Evolutionary conservation across 2,329 filamentous ascomycete genomes (phyloP).

Genomic region (Cadophora luteo-olivacea): DNA sequence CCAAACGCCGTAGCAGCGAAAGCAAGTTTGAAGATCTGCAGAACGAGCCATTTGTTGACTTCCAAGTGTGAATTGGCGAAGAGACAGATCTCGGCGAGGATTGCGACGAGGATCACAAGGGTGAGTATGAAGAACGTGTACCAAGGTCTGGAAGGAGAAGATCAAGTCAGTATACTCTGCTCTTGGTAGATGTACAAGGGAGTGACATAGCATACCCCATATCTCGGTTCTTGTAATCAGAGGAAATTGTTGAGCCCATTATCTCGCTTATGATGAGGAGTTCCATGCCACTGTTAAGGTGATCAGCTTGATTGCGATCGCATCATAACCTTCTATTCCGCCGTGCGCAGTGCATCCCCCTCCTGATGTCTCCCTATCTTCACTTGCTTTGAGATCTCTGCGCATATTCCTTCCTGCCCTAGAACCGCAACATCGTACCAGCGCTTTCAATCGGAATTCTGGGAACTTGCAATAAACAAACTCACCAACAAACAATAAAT

Average conservation of each 20-base stretch:
- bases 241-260: background rate
- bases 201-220: background rate
- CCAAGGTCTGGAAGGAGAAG: background rate
- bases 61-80: conserved; percentile 2
- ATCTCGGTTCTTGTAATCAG: background rate
- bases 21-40: conserved; percentile 5
- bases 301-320: background rate
- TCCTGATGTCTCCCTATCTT: no score
- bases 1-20: conserved; percentile 2
- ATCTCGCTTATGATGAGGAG: background rate
- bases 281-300: background rate
- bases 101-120: background rate
- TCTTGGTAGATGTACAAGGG: background rate
- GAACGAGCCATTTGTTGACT: conserved; percentile 7
- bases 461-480: background rate
- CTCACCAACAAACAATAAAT: conserved; percentile 7
- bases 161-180: background rate
- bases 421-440: no score
- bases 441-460: background rate
- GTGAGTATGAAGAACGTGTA: background rate
- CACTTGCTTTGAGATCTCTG: no score
- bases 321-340: no score
- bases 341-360: background rate
- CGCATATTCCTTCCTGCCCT: no score
- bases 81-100: conserved; percentile 11